Base-by-base conservation (phyloP, 1,284 basidiomycete species). In the Pholiota adiposa region DNA sequence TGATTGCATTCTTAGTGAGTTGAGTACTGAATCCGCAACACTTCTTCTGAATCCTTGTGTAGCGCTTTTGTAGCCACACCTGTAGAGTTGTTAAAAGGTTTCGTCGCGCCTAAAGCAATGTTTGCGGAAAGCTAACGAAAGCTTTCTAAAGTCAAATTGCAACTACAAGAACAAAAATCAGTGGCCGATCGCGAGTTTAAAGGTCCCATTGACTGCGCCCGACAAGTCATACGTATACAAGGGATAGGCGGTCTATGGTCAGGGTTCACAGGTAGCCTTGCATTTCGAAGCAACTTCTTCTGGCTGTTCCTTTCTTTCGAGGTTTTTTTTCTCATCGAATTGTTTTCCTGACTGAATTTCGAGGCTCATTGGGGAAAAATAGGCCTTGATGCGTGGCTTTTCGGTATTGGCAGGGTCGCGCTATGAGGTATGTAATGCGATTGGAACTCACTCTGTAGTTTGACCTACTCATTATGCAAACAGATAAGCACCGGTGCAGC, bases 21-120 rank as follows among this genome's bases (percentile, higher is more conserved):
- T 38, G 27, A 56, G 41, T 50, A 19, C n/a, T 12, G 25, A 19
- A 33, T 43, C 40, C 23, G 34, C 46, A 38, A 56, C 31, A 54
- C 62, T 57, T 33, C 57, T 38, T 11, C 51, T n/a, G n/a, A n/a
- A n/a, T n/a, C n/a, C n/a, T n/a, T n/a, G n/a, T n/a, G 23, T 61
- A 89, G 87, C 68, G 81, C 87, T 16, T 66, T 89, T 19, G 73
- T 92, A 23, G 87, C 89, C 2, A 89, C 88, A 1, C 91, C 91
- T 0, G 81, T 92, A 50, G 91, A 92, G 68, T 79, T 86, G 54
- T 72, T 91, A 54, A 91, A 90, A 83, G 86, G 87, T 86, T 56
- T 50, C 21, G 18, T 34, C 14, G 4, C 29, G 25, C 23, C 46
- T 27, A 2, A 18, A 41, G 18, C n/a, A 1, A 40, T 11, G 4